Evolutionary conservation across 306 rosid species (phyloP).

Genomic region (Fagus sylvatica): DNA sequence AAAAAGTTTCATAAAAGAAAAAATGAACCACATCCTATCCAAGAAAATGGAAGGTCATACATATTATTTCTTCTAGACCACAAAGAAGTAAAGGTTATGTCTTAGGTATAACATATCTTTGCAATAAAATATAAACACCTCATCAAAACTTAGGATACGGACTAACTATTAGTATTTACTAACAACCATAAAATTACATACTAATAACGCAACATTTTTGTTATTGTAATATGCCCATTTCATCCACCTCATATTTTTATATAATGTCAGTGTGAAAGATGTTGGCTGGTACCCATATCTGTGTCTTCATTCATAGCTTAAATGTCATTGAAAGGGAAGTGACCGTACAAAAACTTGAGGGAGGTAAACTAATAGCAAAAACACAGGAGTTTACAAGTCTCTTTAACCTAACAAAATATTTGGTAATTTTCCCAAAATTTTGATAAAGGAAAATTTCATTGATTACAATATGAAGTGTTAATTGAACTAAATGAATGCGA

Average conservation of each 20-base stretch:
- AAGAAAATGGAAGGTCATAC: neutral
- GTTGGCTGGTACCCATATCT: neutral
- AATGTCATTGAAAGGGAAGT: slow-evolving; percentile 4
- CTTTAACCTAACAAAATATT: neutral
- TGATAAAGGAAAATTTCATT: neutral
- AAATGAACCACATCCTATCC: neutral
- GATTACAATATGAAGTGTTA: neutral
- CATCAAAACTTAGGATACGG: neutral
- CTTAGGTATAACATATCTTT: neutral
- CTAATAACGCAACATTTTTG: neutral
- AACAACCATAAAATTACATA: neutral
- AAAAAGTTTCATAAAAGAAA: slow-evolving; percentile 7
- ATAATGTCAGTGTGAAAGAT: neutral
- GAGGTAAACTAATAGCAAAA: neutral
- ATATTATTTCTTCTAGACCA: neutral
- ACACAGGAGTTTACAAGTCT: neutral
- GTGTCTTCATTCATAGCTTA: neutral
- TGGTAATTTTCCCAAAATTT: neutral
- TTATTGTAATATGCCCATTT: neutral
- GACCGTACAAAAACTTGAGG: neutral
- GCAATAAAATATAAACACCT: neutral
- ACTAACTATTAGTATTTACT: neutral
- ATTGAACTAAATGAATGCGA: slow-evolving; percentile 13
- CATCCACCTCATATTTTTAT: neutral
- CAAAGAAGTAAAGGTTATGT: neutral